Evolutionary conservation across 176 grass and related monocot species (phyloP).

Genomic region (Secale cereale): DNA sequence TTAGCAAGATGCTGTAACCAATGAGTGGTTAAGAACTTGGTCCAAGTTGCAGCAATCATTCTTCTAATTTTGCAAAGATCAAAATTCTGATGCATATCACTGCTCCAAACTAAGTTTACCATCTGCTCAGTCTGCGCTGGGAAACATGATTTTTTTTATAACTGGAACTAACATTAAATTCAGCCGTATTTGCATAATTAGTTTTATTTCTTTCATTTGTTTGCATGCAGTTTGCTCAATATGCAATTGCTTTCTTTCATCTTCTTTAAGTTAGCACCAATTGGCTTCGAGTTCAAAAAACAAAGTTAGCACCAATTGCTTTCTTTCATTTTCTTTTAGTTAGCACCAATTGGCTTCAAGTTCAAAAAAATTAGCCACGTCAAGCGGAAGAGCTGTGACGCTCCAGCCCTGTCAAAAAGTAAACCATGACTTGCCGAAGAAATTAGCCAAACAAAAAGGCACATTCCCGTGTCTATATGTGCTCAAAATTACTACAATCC

Average conservation of each 20-base stretch:
- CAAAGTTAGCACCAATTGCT: background rate
- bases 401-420: background rate
- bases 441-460: conserved; percentile 22
- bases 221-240: background rate
- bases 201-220: background rate
- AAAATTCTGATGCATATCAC: background rate
- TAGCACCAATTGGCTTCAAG: background rate
- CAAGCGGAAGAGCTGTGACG: background rate
- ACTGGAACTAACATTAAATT: background rate
- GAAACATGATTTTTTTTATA: background rate
- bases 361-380: background rate
- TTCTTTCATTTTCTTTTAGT: background rate
- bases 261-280: background rate
- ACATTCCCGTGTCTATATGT: background rate
- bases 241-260: background rate
- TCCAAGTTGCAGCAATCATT: background rate
- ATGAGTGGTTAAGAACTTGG: background rate
- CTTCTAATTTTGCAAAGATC: background rate
- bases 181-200: background rate
- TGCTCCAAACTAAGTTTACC: conserved; percentile 10
- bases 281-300: background rate
- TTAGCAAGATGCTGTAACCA: conserved; percentile 15
- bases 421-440: background rate
- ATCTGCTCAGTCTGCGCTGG: background rate
- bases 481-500: background rate